phyloP scores from a whole-genome alignment of 148 eudicot genomes.

The Persicaria tinctoria region DNA sequence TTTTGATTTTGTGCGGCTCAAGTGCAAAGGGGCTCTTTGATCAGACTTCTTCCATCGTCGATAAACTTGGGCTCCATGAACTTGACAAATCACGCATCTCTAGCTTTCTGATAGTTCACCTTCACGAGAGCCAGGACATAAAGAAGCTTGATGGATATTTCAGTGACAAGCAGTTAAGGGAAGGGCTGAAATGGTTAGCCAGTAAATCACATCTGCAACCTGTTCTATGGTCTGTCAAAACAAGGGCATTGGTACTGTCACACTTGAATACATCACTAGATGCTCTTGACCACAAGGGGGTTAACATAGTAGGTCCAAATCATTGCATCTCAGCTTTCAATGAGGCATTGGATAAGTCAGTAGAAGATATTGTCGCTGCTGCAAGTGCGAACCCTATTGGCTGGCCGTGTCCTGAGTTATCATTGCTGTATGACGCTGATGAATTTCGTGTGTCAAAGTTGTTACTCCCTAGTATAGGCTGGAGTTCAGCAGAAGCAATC shows the following conservation, averaged over 20 bases:
- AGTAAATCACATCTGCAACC: slow-evolving; percentile 56
- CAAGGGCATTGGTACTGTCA: slow-evolving; percentile 46
- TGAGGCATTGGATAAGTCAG: slow-evolving; percentile 57
- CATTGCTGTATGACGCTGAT: slow-evolving; percentile 37
- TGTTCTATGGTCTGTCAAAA: slow-evolving; percentile 33
- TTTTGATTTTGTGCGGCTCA: slow-evolving; percentile 47
- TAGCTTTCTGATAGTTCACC: slow-evolving; percentile 30
- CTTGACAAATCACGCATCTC: slow-evolving; percentile 53
- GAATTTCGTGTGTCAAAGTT: slow-evolving; percentile 39
- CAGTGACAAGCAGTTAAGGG: slow-evolving; percentile 59
- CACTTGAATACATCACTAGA: slow-evolving; percentile 44
- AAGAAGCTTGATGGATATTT: slow-evolving; percentile 48
- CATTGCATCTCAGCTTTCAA: slow-evolving; percentile 71
- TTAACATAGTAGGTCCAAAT: slow-evolving; percentile 37
- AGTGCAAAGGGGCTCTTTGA: slow-evolving; percentile 21
- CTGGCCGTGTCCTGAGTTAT: slow-evolving; percentile 93
- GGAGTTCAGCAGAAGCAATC: slow-evolving; percentile 63
- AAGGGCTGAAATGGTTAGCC: slow-evolving; percentile 80
- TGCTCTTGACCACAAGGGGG: slow-evolving; percentile 31
- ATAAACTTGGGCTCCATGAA: slow-evolving; percentile 49
- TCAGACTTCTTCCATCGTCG: slow-evolving; percentile 27
- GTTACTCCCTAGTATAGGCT: slow-evolving; percentile 60
- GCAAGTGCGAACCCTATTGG: slow-evolving; percentile 43
- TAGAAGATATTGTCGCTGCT: slow-evolving; percentile 42
- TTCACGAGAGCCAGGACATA: slow-evolving; percentile 30